Base-by-base conservation (phyloP, 208 protist genomes). In the Leptomonas pyrrhocoris region DNA sequence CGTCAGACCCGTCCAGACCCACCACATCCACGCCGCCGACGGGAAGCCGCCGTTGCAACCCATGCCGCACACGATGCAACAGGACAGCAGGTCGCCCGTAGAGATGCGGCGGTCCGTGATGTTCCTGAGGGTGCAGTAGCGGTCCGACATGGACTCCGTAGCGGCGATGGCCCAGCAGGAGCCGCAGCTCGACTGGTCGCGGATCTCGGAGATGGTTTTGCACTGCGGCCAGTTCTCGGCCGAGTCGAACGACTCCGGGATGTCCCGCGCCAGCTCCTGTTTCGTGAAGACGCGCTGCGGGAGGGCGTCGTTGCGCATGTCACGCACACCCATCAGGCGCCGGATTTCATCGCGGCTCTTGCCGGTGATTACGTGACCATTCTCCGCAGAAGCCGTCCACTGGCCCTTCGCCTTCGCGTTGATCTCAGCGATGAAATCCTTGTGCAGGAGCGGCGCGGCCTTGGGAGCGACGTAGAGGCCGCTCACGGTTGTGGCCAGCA, bases 111-210 rank as follows among this genome's bases (percentile, higher is more conserved):
- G 63, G 40, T 89, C 78, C 9, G 68, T 60, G 54, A 84, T 55
- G 15, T 89, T 85, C 57, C 74, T 75, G 53, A 85, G 58, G 51
- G 93, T 96, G 86, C 94, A 98, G 72, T 94, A 89, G 66, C 94
- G 86, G 76, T 97, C 92, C 18, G 88, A 84, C 9, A 96, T 90
- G 34, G 90, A 74, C 71, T 90, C 89, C 51, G 84, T 81, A n/a
- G 92, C 84, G 12, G 82, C 85, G 58, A 97, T 94, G 34, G 94
- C 94, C 94, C 94, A 98, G 88, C 94, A 98, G 50, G 82, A 92
- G 45, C 92, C 94, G 80, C 94, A 98, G 62, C 66, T 81, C 25
- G 83, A 93, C 83, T 97, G 94, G 72, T 97, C 93, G 30, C 89
- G 84, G 57, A 97, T 90, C 58, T 90, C 74, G 19, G 51, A 21